Conservation (phyloP, 148 eudicot genomes). For the Rhododendron simsii region DNA sequence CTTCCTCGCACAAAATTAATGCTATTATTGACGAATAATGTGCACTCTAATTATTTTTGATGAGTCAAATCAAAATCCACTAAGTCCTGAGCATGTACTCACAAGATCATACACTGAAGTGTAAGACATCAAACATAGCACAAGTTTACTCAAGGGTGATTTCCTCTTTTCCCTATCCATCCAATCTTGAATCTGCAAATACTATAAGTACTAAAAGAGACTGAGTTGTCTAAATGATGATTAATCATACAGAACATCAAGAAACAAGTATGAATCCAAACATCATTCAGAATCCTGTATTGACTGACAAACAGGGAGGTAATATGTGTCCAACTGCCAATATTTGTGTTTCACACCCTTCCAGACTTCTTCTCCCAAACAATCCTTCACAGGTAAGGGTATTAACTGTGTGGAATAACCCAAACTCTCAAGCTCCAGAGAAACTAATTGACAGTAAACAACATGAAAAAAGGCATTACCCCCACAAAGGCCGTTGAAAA, state of each 20-base stretch:
- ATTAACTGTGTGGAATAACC: constrained; percentile 85
- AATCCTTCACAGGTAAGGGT: constrained; percentile 81
- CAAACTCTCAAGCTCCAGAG: constrained; percentile 78
- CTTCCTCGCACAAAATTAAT: not conserved
- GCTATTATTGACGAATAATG: not conserved
- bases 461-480: constrained; percentile 93
- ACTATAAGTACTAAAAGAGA: not conserved
- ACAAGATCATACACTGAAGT: not conserved
- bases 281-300: constrained; percentile 56
- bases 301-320: constrained; percentile 90
- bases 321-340: constrained; percentile 92
- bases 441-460: constrained; percentile 85
- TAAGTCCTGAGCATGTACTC: not conserved
- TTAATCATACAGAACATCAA: not conserved
- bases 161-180: not conserved
- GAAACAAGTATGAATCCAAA: not conserved
- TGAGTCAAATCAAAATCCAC: not conserved
- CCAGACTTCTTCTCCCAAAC: constrained; percentile 80
- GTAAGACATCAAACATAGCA: not conserved
- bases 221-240: not conserved
- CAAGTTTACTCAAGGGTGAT: not conserved
- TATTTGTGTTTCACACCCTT: constrained; percentile 92
- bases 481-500: constrained; percentile 74
- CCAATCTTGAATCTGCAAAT: not conserved
- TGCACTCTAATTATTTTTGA: not conserved